These are phyloP conservation scores for Cyathus striatus DNA, from an alignment of 768 basidiomycete genomes.

Conservation along the genomic window DNA sequence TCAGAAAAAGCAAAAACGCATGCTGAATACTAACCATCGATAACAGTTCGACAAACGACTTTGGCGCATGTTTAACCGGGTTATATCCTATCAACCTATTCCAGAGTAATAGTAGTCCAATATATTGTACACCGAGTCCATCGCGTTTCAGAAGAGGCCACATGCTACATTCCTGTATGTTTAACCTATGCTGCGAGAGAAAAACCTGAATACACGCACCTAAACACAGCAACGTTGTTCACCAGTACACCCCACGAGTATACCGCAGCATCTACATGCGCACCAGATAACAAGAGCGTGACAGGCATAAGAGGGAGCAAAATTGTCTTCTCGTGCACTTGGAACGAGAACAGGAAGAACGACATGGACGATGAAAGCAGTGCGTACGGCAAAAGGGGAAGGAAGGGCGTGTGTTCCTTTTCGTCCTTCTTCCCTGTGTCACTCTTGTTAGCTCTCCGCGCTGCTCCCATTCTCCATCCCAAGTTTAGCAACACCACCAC, in stretches of 20 bases:
- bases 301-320: slow-evolving; percentile 82
- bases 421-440: slow-evolving; percentile 6
- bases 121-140: slow-evolving; percentile 69
- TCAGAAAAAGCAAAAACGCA: slow-evolving; percentile 1
- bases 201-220: slow-evolving; percentile 50
- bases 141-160: slow-evolving; percentile 86
- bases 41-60: slow-evolving; percentile 47
- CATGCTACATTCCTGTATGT: slow-evolving; percentile 52
- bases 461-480: slow-evolving; percentile 18
- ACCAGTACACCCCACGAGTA: slow-evolving; percentile 71
- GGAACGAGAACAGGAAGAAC: slow-evolving; percentile 95
- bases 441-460: not conserved
- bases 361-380: slow-evolving; percentile 80
- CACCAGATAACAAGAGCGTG: slow-evolving; percentile 64
- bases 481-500: slow-evolving; percentile 39
- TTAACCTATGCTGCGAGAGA: not conserved
- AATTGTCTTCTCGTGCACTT: slow-evolving; percentile 94
- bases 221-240: slow-evolving; percentile 85
- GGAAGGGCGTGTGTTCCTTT: slow-evolving; percentile 36
- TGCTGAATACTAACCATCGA: slow-evolving; percentile 39
- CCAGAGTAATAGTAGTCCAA: slow-evolving; percentile 69
- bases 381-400: slow-evolving; percentile 74
- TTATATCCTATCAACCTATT: slow-evolving; percentile 79
- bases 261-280: slow-evolving; percentile 45
- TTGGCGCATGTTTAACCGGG: slow-evolving; percentile 43